A percentile compares a stretch with the other conserved stretches of the same genome.
phyloP scores from a whole-genome alignment of 2,329 filamentous ascomycete species.

The Beauveria sp. region DNA sequence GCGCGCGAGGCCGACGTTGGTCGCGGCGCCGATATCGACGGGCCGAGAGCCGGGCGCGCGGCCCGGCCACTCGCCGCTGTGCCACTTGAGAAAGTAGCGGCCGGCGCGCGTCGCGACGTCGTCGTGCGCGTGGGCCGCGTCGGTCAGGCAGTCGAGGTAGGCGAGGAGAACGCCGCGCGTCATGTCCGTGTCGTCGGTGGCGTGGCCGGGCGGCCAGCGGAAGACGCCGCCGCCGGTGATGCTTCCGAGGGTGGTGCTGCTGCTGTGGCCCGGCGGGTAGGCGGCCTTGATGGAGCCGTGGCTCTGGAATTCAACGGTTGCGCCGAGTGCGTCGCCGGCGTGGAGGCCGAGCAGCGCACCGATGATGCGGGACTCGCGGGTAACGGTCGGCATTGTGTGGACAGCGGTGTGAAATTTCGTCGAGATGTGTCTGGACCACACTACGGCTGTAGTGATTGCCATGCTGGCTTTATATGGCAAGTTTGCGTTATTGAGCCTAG shows the following conservation, averaged over 20 bases:
- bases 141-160: conserved; percentile 21
- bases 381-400: background rate
- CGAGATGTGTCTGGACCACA: background rate
- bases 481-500: background rate
- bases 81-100: conserved; percentile 34
- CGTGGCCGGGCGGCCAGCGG: conserved; percentile 33
- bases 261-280: conserved; percentile 21
- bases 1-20: conserved; percentile 23
- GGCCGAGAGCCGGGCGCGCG: conserved; percentile 26
- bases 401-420: background rate
- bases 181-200: conserved; percentile 42
- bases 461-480: background rate
- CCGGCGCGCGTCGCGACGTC: conserved; percentile 27
- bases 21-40: conserved; percentile 33
- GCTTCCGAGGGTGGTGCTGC: conserved; percentile 25
- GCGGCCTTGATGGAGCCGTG: conserved; percentile 25
- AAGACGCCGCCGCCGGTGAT: conserved; percentile 39
- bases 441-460: background rate
- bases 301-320: conserved; percentile 35
- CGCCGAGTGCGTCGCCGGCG: conserved; percentile 39
- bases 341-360: conserved; percentile 40
- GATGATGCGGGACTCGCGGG: conserved; percentile 23
- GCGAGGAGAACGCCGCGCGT: conserved; percentile 38
- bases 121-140: background rate
- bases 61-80: conserved; percentile 34